Percentiles rank a stretch among this genome's conserved stretches.
Evolutionary conservation across 2,329 filamentous ascomycete species (phyloP).

Genomic region (Escovopsis weberi): DNA sequence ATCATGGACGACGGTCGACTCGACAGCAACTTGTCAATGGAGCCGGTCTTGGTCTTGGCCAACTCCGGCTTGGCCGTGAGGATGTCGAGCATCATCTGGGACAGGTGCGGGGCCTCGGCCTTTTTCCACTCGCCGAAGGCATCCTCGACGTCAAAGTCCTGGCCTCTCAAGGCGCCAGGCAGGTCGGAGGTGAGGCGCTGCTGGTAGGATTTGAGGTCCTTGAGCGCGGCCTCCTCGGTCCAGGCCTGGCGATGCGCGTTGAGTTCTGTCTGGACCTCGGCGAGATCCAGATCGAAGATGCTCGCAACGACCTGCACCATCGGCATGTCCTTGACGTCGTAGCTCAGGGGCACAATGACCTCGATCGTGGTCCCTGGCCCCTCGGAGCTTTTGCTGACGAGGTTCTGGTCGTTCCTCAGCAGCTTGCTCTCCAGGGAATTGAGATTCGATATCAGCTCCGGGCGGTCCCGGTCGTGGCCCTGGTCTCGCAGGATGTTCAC

Average conservation of each 20-base stretch:
- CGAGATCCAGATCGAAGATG: slow-evolving; percentile 69
- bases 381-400: slow-evolving; percentile 29
- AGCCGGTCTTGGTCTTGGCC: slow-evolving; percentile 55
- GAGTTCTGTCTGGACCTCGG: slow-evolving; percentile 75
- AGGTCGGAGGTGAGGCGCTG: slow-evolving; percentile 72
- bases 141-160: slow-evolving; percentile 84
- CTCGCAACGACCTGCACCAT: slow-evolving; percentile 76
- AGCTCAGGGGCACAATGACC: slow-evolving; percentile 67
- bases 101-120: slow-evolving; percentile 72
- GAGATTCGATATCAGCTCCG: slow-evolving; percentile 68
- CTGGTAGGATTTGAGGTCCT: slow-evolving; percentile 88
- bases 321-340: slow-evolving; percentile 95
- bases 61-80: slow-evolving; percentile 75
- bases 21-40: slow-evolving; percentile 41
- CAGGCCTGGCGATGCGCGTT: slow-evolving; percentile 66
- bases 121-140: slow-evolving; percentile 85
- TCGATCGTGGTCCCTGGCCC: slow-evolving; percentile 47
- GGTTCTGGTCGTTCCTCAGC: slow-evolving; percentile 82
- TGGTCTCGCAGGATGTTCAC: slow-evolving; percentile 67
- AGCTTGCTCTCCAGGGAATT: slow-evolving; percentile 83
- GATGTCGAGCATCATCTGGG: slow-evolving; percentile 86
- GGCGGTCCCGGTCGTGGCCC: slow-evolving; percentile 71
- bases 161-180: slow-evolving; percentile 58
- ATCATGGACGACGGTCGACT: slow-evolving; percentile 33
- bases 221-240: slow-evolving; percentile 83